Base-by-base conservation (phyloP, 495 filamentous ascomycete species). In the Aspergillus sclerotioniger region DNA sequence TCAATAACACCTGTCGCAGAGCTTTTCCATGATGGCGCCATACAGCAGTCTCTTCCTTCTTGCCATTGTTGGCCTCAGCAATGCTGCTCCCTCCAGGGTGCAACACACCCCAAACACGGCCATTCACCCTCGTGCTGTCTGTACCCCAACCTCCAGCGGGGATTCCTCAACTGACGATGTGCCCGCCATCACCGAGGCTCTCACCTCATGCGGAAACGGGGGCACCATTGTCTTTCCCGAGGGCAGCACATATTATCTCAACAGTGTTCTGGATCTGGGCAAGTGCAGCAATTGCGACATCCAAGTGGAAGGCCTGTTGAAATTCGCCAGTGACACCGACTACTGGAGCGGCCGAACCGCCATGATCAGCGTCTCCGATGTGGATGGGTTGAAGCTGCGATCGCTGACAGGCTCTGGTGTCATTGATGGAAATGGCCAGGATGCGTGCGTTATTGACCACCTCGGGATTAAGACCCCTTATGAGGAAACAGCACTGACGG, bases 371-470 rank as follows among this genome's bases (percentile, higher is more conserved):
- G 51, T 77, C 13, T 65, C 66, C 17, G 46, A 58, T 7, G 74
- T 77, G 28, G 60, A 59, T 4, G 71, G 70, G 1, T 64, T 74
- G 19, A 76, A 64, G 47, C 62, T 78, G 8, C 65, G 67, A 3
- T 78, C 75, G 0, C n/a, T 44, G 6, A 74, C 76, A 0, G 77
- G 77, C 3, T 53, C 43, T 0, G 77, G 77, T 9, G 62, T 79
- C 0, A 72, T 80, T 49, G 75, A 80, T 59, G 77, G 77, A 0
- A 77, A 79, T 63, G 76, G 76, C 5, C 76, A 80, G 56, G 63
- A 71, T 44, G 51, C 51, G 51, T 53, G 10, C 16, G 51, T 13
- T 1, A 47, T 21, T 21, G 9, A 28, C 21, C 31, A 33, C 10
- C 16, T n/a, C n/a, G n/a, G n/a, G 8, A 35, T 8, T 1, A 8